A percentile compares a stretch with the other conserved stretches of the same genome.
Conservation (phyloP, 768 basidiomycete genomes). For the Obba rivulosa region DNA sequence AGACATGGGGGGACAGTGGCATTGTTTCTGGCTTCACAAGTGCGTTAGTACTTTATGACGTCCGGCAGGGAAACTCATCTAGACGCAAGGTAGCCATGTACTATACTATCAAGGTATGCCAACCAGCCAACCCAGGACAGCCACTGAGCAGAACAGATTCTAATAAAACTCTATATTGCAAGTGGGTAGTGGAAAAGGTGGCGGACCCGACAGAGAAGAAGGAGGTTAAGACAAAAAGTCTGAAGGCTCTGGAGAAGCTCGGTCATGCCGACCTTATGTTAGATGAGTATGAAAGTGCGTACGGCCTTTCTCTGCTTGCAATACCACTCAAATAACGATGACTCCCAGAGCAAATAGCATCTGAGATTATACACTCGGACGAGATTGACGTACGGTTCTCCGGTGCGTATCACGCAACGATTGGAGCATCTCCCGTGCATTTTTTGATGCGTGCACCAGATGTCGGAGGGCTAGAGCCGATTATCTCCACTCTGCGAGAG, state of each 20-base stretch:
- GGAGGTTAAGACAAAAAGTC: conserved; percentile 61
- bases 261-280: conserved; percentile 72
- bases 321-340: conserved; percentile 1
- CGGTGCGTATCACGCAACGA: conserved; percentile 39
- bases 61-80: neutral
- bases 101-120: conserved; percentile 60
- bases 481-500: conserved; percentile 86
- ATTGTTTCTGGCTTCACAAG: conserved; percentile 47
- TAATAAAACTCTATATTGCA: conserved; percentile 20
- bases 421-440: neutral
- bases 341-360: conserved; percentile 73
- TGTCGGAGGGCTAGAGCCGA: conserved; percentile 90
- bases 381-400: conserved; percentile 74
- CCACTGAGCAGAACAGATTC: neutral
- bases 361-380: conserved; percentile 89
- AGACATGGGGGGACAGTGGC: conserved; percentile 27
- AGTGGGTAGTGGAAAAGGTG: conserved; percentile 63
- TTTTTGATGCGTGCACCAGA: conserved; percentile 36
- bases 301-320: neutral
- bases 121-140: conserved; percentile 21
- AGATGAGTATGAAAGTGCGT: conserved; percentile 86
- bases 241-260: conserved; percentile 63
- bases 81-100: conserved; percentile 65
- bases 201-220: conserved; percentile 44
- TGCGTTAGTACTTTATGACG: conserved; percentile 19